These are phyloP conservation scores for Clavulina sp. DNA, from an alignment of 768 basidiomycete species.

Conservation along the genomic window DNA sequence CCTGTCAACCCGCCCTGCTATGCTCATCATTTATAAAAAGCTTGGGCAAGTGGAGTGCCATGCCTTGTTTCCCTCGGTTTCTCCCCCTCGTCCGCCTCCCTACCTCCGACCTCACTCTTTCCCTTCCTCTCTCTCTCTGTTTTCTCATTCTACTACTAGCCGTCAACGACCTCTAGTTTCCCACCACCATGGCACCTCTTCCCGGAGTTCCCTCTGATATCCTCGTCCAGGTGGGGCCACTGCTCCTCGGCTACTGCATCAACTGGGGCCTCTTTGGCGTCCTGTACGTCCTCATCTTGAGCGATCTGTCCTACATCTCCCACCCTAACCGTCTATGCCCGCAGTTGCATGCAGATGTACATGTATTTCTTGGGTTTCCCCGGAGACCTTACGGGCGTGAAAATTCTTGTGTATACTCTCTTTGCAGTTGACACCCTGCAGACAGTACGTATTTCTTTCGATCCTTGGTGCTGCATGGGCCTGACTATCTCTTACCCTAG, in stretches of 20 bases:
- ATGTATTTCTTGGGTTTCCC: conserved; percentile 11
- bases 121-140: too few relatives aligned
- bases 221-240: too few relatives aligned
- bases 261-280: conserved; percentile 10
- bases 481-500: background rate
- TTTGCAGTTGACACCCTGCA: conserved; percentile 9
- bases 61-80: too few relatives aligned
- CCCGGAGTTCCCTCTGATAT: too few relatives aligned
- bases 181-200: too few relatives aligned
- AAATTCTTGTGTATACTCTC: conserved; percentile 7
- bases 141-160: too few relatives aligned
- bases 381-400: conserved; percentile 2
- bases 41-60: too few relatives aligned
- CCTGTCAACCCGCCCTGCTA: too few relatives aligned
- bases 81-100: too few relatives aligned
- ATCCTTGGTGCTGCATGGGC: background rate
- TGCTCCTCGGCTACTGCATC: conserved; percentile 10
- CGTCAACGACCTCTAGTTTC: too few relatives aligned
- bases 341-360: conserved; percentile 2
- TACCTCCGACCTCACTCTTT: too few relatives aligned
- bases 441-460: conserved; percentile 1
- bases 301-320: background rate
- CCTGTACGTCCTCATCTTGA: conserved; percentile 7
- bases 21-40: too few relatives aligned
- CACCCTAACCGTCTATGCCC: background rate